A percentile compares a stretch with the other conserved stretches of the same genome.
Evolutionary conservation across 352 stramenopile genomes (phyloP).

Genomic region (Pythium volutum): DNA sequence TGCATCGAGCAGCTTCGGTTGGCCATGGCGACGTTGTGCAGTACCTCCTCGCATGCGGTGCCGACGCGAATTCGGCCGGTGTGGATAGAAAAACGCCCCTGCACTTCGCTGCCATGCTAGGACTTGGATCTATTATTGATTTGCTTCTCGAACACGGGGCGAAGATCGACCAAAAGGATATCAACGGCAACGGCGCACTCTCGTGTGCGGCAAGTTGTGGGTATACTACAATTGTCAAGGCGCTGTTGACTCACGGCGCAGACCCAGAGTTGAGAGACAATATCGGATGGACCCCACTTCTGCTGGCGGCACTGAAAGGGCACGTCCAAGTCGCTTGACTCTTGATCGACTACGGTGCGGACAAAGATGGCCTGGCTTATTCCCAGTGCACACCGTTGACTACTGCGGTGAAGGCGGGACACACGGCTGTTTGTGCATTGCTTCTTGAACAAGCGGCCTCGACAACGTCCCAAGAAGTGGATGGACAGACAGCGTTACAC

Average conservation of each 20-base stretch:
- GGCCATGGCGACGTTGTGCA: not conserved
- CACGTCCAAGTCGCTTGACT: not conserved
- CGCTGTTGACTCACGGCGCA: not conserved
- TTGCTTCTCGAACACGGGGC: not conserved
- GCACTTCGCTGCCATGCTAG: not conserved
- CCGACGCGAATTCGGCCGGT: not conserved
- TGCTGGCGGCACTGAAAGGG: not conserved
- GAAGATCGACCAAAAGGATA: not conserved
- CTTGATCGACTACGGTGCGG: conserved; percentile 3
- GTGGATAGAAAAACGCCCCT: not conserved
- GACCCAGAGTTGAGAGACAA: not conserved
- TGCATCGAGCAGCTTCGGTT: not conserved
- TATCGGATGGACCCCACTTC: not conserved
- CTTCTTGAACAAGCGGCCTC: too few relatives aligned
- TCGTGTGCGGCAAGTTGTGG: not conserved
- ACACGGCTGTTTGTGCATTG: not conserved
- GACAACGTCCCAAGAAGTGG: not conserved
- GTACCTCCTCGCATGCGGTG: not conserved
- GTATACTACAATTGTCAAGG: not conserved
- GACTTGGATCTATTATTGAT: not conserved
- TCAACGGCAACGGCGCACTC: not conserved
- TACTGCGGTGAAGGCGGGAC: too few relatives aligned
- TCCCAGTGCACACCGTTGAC: conserved; percentile 8
- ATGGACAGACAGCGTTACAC: conserved; percentile 8
- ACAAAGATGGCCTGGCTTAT: not conserved